Conservation (phyloP, 1,284 basidiomycete species). For the Cystobasidium slooffiae region DNA sequence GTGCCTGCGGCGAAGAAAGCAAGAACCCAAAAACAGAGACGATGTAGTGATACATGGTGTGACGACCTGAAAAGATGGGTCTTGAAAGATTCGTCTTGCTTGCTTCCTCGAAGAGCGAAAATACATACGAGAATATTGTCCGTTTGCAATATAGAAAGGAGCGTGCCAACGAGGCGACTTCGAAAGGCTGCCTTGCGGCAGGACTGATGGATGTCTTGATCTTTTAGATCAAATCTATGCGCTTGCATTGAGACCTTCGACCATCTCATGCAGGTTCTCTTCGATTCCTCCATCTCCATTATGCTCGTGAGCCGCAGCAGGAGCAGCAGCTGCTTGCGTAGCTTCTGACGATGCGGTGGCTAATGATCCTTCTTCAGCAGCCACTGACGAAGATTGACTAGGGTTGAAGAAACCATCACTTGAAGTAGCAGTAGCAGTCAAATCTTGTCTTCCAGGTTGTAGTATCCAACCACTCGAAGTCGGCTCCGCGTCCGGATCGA, state of each 20-base stretch:
- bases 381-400: background rate
- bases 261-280: conserved; percentile 7
- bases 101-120: too few relatives aligned
- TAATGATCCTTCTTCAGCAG: background rate
- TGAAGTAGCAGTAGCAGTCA: background rate
- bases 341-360: background rate
- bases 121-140: too few relatives aligned
- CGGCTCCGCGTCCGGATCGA: conserved; percentile 4
- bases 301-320: background rate
- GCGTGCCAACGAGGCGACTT: too few relatives aligned
- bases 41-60: too few relatives aligned
- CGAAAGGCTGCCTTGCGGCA: too few relatives aligned
- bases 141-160: too few relatives aligned
- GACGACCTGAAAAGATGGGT: too few relatives aligned
- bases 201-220: too few relatives aligned
- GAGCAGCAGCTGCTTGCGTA: background rate
- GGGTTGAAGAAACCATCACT: background rate
- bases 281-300: conserved; percentile 1
- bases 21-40: too few relatives aligned
- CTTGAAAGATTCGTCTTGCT: too few relatives aligned
- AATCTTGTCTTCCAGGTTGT: conserved; percentile 4
- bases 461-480: conserved; percentile 17
- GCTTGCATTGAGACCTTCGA: background rate
- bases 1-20: too few relatives aligned
- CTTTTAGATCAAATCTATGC: too few relatives aligned